Percentiles rank a stretch among this genome's conserved stretches.
These are phyloP conservation scores for Talaromyces sp. DNA, from an alignment of 2,329 filamentous ascomycete genomes.

Conservation along the genomic window DNA sequence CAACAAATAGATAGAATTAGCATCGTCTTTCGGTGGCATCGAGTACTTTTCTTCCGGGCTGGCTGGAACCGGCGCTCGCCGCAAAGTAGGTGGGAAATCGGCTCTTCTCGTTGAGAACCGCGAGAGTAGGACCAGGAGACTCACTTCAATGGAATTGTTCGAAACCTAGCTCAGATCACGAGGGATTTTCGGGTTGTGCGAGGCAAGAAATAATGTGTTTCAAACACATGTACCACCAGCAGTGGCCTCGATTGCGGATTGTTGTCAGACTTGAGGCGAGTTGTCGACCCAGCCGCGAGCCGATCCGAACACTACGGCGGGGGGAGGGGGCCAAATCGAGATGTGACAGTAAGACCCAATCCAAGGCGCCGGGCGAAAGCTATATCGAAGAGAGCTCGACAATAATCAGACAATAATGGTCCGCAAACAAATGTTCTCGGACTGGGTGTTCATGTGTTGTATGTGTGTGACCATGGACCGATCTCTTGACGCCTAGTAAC, in stretches of 20 bases:
- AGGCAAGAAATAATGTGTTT: background rate
- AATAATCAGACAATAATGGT: background rate
- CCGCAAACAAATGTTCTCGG: background rate
- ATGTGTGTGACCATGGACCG: background rate
- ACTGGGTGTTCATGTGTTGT: background rate
- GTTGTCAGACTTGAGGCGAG: background rate
- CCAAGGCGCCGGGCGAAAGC: background rate
- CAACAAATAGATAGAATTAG: background rate
- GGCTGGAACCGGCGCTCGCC: background rate
- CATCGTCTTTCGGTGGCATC: background rate
- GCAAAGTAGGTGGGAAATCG: background rate
- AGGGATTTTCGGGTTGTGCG: background rate
- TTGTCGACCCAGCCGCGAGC: background rate
- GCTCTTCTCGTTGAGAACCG: background rate
- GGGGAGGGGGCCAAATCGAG: background rate
- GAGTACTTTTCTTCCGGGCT: background rate
- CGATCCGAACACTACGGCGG: background rate
- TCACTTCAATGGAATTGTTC: background rate
- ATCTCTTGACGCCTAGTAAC: background rate
- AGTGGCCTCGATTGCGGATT: background rate
- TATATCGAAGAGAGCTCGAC: background rate
- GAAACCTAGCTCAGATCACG: background rate
- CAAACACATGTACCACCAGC: background rate
- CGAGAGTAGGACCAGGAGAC: background rate
- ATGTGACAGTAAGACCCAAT: background rate